These are phyloP conservation scores for Populus tomentosa DNA, from an alignment of 441 rosid species.

Conservation along the genomic window DNA sequence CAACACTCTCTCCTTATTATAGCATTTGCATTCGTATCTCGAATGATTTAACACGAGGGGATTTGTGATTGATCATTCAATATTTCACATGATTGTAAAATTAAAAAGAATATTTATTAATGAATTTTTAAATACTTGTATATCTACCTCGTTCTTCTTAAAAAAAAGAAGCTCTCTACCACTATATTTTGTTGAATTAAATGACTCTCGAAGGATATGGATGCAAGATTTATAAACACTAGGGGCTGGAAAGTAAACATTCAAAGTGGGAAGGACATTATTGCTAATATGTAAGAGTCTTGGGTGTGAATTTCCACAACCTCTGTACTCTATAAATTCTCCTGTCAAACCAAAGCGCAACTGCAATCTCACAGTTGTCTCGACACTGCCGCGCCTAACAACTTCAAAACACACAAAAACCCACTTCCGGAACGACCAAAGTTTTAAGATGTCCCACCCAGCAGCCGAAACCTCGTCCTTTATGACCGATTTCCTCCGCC, in stretches of 20 bases:
- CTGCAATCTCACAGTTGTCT: background rate
- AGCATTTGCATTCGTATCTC: background rate
- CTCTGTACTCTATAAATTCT: background rate
- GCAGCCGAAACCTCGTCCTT: conserved; percentile 25
- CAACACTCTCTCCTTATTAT: background rate
- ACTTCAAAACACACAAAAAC: background rate
- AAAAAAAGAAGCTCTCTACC: background rate
- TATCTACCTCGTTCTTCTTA: background rate
- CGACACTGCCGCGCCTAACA: background rate
- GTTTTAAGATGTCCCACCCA: conserved; percentile 18
- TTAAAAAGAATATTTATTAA: background rate
- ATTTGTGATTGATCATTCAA: background rate
- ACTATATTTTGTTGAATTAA: background rate
- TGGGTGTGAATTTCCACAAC: background rate
- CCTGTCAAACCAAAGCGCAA: too few species aligned
- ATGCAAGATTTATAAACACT: background rate
- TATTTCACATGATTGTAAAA: background rate
- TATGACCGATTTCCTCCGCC: conserved; percentile 52
- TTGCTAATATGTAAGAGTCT: background rate
- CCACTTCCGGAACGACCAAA: background rate
- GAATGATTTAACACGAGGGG: background rate
- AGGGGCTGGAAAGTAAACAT: background rate
- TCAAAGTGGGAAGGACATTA: background rate
- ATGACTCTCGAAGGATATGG: background rate
- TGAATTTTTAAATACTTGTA: too few species aligned